Conservation (phyloP, 257 asterid species). For the Mitragyna speciosa region DNA sequence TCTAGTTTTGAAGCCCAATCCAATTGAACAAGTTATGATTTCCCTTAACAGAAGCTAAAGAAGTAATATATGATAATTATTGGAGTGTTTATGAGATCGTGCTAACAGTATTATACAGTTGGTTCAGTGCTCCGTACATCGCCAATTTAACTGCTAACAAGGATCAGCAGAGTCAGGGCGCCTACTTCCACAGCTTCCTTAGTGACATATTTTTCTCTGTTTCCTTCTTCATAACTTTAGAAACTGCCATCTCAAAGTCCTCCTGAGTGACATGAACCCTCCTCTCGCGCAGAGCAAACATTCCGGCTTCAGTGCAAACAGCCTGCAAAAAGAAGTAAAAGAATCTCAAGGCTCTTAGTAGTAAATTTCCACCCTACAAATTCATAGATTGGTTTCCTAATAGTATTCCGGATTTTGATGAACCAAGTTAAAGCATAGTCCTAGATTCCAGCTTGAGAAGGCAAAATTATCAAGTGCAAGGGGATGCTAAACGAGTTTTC, state of each 20-base stretch:
- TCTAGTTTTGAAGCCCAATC: neutral
- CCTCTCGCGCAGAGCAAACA: conserved; percentile 95
- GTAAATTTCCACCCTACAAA: neutral
- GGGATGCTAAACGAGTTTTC: neutral
- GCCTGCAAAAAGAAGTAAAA: conserved; percentile 49
- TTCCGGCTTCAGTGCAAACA: conserved; percentile 94
- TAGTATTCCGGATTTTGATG: neutral
- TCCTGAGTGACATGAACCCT: conserved; percentile 94
- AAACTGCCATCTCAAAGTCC: conserved; percentile 97
- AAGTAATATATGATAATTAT: too few relatives aligned
- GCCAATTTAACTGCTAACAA: neutral
- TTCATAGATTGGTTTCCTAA: neutral
- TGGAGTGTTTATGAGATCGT: too few relatives aligned
- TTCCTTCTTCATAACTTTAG: conserved; percentile 97
- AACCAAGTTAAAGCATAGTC: neutral
- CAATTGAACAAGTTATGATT: too few relatives aligned
- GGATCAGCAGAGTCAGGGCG: neutral
- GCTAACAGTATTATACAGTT: too few relatives aligned
- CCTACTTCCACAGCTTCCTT: conserved; percentile 9
- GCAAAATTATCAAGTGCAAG: neutral
- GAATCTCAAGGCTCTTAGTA: neutral
- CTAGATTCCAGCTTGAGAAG: neutral
- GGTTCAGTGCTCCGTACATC: too few relatives aligned
- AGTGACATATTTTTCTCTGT: conserved; percentile 48
- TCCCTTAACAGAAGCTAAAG: too few relatives aligned